Percentiles rank a stretch among this genome's conserved stretches.
Conservation (phyloP, 2,329 filamentous ascomycete genomes). For the Microcyclosporella mali region DNA sequence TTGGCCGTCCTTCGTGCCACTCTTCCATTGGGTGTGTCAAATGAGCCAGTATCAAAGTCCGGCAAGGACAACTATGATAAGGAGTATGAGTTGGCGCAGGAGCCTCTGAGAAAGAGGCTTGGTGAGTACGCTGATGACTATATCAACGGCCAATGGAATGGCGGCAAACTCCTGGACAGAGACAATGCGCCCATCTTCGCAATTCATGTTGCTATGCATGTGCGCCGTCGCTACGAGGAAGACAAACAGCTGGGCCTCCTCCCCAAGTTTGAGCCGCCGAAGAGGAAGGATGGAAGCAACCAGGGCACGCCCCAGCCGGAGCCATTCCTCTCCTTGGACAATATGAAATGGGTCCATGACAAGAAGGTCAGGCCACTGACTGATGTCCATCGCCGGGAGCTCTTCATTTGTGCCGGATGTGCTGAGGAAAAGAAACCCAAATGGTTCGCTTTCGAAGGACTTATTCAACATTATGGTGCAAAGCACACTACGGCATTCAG, state of each 20-base stretch:
- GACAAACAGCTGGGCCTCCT: constrained; percentile 23
- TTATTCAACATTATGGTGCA: constrained; percentile 76
- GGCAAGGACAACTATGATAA: constrained; percentile 57
- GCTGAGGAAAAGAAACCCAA: constrained; percentile 60
- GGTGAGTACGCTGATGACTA: constrained; percentile 63
- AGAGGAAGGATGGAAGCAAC: constrained; percentile 7
- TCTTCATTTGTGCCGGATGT: constrained; percentile 64
- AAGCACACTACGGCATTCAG: constrained; percentile 71
- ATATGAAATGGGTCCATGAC: constrained; percentile 82
- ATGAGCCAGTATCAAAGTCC: constrained; percentile 46
- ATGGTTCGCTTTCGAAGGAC: constrained; percentile 68
- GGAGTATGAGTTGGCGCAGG: constrained; percentile 66
- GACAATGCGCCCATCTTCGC: constrained; percentile 64
- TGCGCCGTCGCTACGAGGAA: constrained; percentile 50
- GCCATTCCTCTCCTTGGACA: constrained; percentile 60
- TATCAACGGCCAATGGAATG: constrained; percentile 59
- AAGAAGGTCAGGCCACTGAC: constrained; percentile 66
- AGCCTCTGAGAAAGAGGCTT: constrained; percentile 59
- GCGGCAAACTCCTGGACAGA: constrained; percentile 57
- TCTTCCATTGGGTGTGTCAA: constrained; percentile 41
- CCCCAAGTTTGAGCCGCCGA: constrained; percentile 13
- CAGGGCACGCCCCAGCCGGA: constrained; percentile 17
- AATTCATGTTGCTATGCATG: constrained; percentile 57
- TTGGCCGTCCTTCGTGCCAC: constrained; percentile 41
- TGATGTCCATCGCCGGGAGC: constrained; percentile 59